Evolutionary conservation across 2,329 filamentous ascomycete species (phyloP).

Genomic region (Coniochaeta ligniaria): DNA sequence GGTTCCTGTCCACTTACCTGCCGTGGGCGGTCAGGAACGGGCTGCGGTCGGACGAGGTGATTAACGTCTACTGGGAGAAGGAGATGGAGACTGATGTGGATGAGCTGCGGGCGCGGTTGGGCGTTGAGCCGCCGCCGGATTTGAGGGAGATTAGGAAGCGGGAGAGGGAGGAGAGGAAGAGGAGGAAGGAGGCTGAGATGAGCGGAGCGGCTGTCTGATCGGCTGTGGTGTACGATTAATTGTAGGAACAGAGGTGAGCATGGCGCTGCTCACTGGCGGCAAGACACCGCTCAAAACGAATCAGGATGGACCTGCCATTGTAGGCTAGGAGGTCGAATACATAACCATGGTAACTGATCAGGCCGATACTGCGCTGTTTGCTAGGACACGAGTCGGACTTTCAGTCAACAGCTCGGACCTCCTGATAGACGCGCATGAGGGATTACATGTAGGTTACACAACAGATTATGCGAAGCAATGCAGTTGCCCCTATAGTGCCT

Average conservation of each 20-base stretch:
- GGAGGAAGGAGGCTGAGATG: conserved; percentile 38
- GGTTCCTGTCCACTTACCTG: conserved; percentile 69
- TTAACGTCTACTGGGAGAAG: conserved; percentile 98
- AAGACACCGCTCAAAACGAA: neutral
- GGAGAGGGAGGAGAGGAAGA: conserved; percentile 62
- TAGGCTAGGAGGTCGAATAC: neutral
- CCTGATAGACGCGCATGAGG: no score
- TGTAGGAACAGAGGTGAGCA: neutral
- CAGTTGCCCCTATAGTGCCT: no score
- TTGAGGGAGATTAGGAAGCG: conserved; percentile 68
- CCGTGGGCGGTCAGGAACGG: conserved; percentile 92
- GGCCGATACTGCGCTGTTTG: neutral
- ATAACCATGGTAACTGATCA: neutral
- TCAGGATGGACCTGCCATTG: neutral
- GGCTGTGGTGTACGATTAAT: neutral
- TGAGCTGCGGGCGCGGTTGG: conserved; percentile 65
- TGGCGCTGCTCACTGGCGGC: neutral
- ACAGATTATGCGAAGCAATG: no score
- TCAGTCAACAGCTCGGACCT: no score
- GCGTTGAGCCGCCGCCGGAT: conserved; percentile 85
- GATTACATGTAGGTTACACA: no score
- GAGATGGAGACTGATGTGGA: conserved; percentile 77
- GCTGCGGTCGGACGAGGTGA: conserved; percentile 66
- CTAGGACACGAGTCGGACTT: no score
- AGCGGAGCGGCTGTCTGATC: neutral